These are phyloP conservation scores for Pseudonitzschia multiseries DNA, from an alignment of 108 stramenopile species.

Conservation along the genomic window DNA sequence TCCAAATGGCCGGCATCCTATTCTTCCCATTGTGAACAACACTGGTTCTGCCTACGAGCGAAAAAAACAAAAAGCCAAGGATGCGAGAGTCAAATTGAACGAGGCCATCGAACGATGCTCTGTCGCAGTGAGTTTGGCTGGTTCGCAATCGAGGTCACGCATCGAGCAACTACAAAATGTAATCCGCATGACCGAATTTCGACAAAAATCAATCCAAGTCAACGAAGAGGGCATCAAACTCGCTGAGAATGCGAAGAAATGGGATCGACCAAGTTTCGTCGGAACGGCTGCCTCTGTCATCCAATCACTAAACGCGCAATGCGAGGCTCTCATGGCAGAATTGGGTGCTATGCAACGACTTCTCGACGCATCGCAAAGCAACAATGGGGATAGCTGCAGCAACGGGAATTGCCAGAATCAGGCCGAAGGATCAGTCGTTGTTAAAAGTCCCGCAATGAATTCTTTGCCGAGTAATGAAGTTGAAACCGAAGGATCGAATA, in stretches of 20 bases:
- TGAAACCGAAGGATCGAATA: not conserved
- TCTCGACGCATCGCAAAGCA: not conserved
- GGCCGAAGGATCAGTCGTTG: not conserved
- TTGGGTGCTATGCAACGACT: conserved; percentile 44
- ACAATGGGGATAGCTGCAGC: not conserved
- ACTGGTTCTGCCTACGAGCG: conserved; percentile 69
- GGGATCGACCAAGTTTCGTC: conserved; percentile 84
- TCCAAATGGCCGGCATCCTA: conserved; percentile 6
- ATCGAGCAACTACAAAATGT: conserved; percentile 36
- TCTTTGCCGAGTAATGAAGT: not conserved
- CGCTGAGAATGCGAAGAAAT: conserved; percentile 76
- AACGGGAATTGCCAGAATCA: not conserved
- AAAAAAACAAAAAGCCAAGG: conserved; percentile 87
- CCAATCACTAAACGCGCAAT: conserved; percentile 72
- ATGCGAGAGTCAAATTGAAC: conserved; percentile 79
- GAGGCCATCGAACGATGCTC: conserved; percentile 77
- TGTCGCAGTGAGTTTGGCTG: conserved; percentile 71
- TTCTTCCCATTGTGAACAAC: conserved; percentile 11
- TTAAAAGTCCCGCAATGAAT: not conserved
- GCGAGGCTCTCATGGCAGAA: conserved; percentile 75
- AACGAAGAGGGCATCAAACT: conserved; percentile 55
- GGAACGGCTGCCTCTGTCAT: conserved; percentile 74
- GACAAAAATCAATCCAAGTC: conserved; percentile 28
- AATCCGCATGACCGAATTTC: conserved; percentile 13
- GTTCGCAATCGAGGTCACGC: conserved; percentile 67